Conservation (phyloP, 2,329 filamentous ascomycete genomes). For the Orbilia quercus region DNA sequence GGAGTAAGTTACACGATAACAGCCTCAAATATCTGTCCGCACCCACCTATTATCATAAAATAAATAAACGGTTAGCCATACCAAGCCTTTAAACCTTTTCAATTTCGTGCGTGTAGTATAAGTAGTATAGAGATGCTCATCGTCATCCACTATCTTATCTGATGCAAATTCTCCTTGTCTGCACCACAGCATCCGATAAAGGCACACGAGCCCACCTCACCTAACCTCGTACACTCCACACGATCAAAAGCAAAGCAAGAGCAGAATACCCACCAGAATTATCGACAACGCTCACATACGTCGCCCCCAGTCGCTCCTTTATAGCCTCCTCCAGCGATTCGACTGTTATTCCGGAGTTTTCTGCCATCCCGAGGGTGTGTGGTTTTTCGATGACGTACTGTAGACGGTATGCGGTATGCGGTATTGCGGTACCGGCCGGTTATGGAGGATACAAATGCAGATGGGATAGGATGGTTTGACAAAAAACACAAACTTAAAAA, state of each 20-base stretch:
- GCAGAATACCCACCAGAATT: conserved; percentile 42
- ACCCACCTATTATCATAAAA: conserved; percentile 57
- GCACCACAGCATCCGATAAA: conserved; percentile 8
- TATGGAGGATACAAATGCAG: too few relatives aligned
- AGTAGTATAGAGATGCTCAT: conserved; percentile 1
- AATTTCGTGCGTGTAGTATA: too few relatives aligned
- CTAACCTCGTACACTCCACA: too few relatives aligned
- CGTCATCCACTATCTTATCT: conserved; percentile 25
- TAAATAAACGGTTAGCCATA: not conserved
- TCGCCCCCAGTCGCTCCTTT: conserved; percentile 31
- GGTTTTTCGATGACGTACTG: too few relatives aligned
- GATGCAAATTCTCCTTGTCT: conserved; percentile 20
- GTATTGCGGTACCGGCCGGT: too few relatives aligned
- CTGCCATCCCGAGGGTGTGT: conserved; percentile 26
- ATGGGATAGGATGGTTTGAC: too few relatives aligned
- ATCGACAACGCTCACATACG: conserved; percentile 43
- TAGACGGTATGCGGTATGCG: too few relatives aligned
- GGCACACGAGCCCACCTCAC: conserved; percentile 6
- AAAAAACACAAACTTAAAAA: too few relatives aligned
- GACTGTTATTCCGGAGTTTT: conserved; percentile 47
- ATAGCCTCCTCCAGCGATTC: conserved; percentile 47
- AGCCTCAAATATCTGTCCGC: conserved; percentile 60
- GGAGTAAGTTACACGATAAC: conserved; percentile 57
- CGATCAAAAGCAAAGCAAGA: too few relatives aligned
- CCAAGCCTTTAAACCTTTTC: too few relatives aligned